These are phyloP conservation scores for Volvariella volvacea DNA, from an alignment of 1,284 basidiomycete genomes.

Conservation along the genomic window DNA sequence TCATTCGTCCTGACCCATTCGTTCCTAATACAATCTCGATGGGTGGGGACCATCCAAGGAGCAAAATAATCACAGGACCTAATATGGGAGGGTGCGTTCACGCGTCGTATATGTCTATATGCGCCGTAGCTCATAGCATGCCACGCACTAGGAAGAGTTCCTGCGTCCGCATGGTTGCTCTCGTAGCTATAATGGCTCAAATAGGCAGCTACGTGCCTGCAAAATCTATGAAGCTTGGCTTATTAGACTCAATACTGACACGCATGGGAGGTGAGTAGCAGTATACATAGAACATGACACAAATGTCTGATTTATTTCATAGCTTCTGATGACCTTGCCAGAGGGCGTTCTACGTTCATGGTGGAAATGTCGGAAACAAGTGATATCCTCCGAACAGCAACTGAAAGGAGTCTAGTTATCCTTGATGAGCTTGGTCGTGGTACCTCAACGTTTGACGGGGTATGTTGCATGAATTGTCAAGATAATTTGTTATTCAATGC, in stretches of 20 bases:
- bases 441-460: slow-evolving; percentile 82
- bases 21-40: slow-evolving; percentile 67
- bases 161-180: slow-evolving; percentile 66
- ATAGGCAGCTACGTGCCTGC: slow-evolving; percentile 78
- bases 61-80: slow-evolving; percentile 78
- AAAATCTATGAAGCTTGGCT: slow-evolving; percentile 57
- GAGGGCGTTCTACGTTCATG: slow-evolving; percentile 91
- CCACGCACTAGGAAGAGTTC: slow-evolving; percentile 57
- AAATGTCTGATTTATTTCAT: slow-evolving; percentile 6
- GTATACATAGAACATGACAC: slow-evolving; percentile 7
- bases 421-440: slow-evolving; percentile 84
- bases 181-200: slow-evolving; percentile 67
- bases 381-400: slow-evolving; percentile 77
- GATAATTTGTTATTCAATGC: neutral
- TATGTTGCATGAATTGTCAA: slow-evolving; percentile 20
- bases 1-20: slow-evolving; percentile 69
- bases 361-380: slow-evolving; percentile 93
- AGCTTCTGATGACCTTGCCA: slow-evolving; percentile 83
- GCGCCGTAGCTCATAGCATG: slow-evolving; percentile 1
- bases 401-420: slow-evolving; percentile 72
- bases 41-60: slow-evolving; percentile 45
- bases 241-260: slow-evolving; percentile 83
- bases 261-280: slow-evolving; percentile 68
- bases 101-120: neutral
- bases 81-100: slow-evolving; percentile 64